Evolutionary conservation across 1,284 basidiomycete species (phyloP), one percentile per base, ranked within the genome.

Genomic region (Cutaneotrichosporon daszewskae): DNA sequence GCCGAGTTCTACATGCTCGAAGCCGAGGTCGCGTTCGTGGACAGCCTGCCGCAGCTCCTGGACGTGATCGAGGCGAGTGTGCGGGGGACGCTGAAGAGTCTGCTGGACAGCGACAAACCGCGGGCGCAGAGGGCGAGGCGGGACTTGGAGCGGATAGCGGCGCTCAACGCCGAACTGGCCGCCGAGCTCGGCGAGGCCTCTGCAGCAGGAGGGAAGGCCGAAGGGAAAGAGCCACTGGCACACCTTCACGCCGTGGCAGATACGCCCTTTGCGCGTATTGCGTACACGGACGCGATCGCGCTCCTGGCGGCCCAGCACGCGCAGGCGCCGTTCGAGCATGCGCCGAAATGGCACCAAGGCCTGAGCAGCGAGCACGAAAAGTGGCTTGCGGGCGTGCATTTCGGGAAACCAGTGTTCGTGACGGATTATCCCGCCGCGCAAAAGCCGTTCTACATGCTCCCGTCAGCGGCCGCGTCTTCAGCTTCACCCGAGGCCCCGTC

Each of bases 1-100:
- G 81, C 88, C 37, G 95, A 99, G 66, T 99, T 98, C 69, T 95
- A 89, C 87, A 98, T 98, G 94, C 78, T 95, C 45, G 94, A 99
- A 71, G 90, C 86, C 0, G 94, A 95, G 64, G 81, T 87, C 74
- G 81, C 81, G 0, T 86, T 86, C 62, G 57, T 71, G n/a, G 51
- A 62, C 5, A 50, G 57, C 6, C 55, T 75, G 20, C 64, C 69
- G 10, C 78, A 79, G 17, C 69, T 95, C 13, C 85, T 87, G 65
- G 72, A 75, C 29, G 73, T 89, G 18, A 81, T 85, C 1, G 89
- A 95, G 68, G 76, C 74, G 18, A 75, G 78, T 2, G 55, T 73
- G 2, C 51, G 58, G 17, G 40, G 23, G 5, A 53, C 55, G 1
- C 36, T 70, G 1, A 16, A 22, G n/a, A 25, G 43, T 0, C 42